A percentile compares a stretch with the other conserved stretches of the same genome.
phyloP scores from a whole-genome alignment of 345 rosid genomes.

The Iberis pinnata region DNA sequence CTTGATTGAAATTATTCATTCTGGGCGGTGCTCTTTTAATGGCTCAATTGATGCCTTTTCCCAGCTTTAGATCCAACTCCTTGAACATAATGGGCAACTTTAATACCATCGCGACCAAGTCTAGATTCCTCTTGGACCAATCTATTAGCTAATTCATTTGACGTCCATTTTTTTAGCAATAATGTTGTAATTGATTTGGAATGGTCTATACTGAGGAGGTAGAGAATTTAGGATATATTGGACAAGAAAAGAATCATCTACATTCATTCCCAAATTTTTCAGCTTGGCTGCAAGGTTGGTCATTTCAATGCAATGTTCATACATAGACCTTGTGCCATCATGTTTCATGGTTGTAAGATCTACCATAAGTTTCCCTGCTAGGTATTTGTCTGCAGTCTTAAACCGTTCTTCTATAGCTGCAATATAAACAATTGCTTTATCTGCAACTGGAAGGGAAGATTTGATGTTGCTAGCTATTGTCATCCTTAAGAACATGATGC shows the following conservation, averaged over 20 bases:
- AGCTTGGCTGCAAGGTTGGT: not conserved
- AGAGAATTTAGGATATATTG: not conserved
- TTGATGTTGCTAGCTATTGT: not conserved
- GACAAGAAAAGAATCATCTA: not conserved
- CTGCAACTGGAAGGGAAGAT: not conserved
- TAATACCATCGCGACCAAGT: not conserved
- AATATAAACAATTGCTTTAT: not conserved
- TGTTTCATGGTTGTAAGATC: not conserved
- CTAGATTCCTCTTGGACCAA: not conserved
- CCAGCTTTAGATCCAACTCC: not conserved
- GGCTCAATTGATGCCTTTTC: not conserved
- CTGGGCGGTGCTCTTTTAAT: not conserved
- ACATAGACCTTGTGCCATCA: no score
- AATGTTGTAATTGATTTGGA: not conserved
- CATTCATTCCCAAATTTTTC: not conserved
- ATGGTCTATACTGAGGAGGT: not conserved
- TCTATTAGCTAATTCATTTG: constrained; percentile 1
- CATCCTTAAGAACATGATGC: not conserved
- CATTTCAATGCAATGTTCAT: not conserved
- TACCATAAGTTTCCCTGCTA: not conserved
- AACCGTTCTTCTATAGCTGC: not conserved
- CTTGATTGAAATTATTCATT: not conserved
- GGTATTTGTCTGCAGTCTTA: not conserved
- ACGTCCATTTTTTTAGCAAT: not conserved
- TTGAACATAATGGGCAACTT: not conserved